These are phyloP conservation scores for Maudiozyma serrabonitensis DNA, from an alignment of 805 yeast species.

Conservation along the genomic window DNA sequence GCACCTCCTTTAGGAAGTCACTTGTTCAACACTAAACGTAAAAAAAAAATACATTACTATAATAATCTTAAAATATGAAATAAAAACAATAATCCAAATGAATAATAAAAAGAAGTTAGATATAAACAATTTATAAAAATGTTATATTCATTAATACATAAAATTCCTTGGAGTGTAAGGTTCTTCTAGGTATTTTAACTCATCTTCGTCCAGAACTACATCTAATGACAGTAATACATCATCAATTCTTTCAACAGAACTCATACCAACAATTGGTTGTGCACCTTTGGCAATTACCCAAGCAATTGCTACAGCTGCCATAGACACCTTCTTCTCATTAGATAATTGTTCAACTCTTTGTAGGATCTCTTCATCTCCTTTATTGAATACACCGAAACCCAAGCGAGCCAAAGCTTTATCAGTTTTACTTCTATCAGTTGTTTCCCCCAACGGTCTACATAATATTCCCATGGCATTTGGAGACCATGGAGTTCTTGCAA, in stretches of 20 bases:
- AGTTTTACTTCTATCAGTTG: conserved; percentile 6
- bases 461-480: conserved; percentile 48
- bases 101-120: no score
- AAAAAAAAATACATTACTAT: no score
- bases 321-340: conserved; percentile 35
- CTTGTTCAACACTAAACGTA: no score
- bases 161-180: conserved; percentile 7
- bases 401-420: conserved; percentile 36
- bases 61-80: no score
- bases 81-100: no score
- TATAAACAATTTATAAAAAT: not conserved
- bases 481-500: conserved; percentile 52
- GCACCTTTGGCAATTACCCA: conserved; percentile 45
- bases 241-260: conserved; percentile 38
- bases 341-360: conserved; percentile 46
- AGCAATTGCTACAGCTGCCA: conserved; percentile 47
- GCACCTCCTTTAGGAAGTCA: no score
- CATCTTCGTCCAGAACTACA: conserved; percentile 27
- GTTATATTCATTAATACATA: not conserved
- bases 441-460: conserved; percentile 34
- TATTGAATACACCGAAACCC: conserved; percentile 34
- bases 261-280: conserved; percentile 46
- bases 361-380: conserved; percentile 27
- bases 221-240: conserved; percentile 38
- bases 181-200: conserved; percentile 11